Conservation (phyloP, 2,329 filamentous ascomycete genomes). For the Emmonsiellopsis sp. region DNA sequence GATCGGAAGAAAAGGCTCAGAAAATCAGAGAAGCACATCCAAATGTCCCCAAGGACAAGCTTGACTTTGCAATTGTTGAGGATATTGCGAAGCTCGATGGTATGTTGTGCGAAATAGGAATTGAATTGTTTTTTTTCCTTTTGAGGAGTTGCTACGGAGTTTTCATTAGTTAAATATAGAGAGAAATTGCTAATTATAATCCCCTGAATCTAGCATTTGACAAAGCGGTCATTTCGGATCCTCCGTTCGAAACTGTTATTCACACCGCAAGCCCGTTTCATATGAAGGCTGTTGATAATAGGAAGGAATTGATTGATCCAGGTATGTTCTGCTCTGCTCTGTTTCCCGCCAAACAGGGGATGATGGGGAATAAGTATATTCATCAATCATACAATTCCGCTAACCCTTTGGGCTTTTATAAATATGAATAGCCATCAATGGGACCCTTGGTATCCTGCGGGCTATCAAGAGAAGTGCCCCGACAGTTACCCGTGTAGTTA, state of each 20-base stretch:
- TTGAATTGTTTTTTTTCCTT: background rate
- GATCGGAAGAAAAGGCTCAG: constrained; percentile 52
- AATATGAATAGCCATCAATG: constrained; percentile 48
- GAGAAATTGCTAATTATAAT: background rate
- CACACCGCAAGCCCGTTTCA: constrained; percentile 70
- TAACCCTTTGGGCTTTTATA: background rate
- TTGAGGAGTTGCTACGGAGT: background rate
- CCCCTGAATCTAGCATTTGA: constrained; percentile 48
- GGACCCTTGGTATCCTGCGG: constrained; percentile 53
- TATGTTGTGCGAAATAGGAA: background rate
- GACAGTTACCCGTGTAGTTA: constrained; percentile 61
- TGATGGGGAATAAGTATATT: too few species aligned
- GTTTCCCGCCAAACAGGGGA: too few species aligned
- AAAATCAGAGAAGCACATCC: constrained; percentile 49
- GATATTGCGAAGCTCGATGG: constrained; percentile 51
- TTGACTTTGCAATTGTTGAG: constrained; percentile 58
- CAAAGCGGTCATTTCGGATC: constrained; percentile 49
- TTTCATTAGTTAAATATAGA: background rate
- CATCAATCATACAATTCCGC: background rate
- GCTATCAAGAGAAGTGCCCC: constrained; percentile 52
- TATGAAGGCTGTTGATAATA: constrained; percentile 59
- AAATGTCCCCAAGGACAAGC: constrained; percentile 42
- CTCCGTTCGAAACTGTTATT: constrained; percentile 62
- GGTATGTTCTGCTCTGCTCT: constrained; percentile 39
- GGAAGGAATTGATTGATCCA: constrained; percentile 49